Evolutionary conservation across 2,329 filamentous ascomycete species (phyloP), one percentile per base, ranked within the genome.

Genomic region (Phialophora macrospora): DNA sequence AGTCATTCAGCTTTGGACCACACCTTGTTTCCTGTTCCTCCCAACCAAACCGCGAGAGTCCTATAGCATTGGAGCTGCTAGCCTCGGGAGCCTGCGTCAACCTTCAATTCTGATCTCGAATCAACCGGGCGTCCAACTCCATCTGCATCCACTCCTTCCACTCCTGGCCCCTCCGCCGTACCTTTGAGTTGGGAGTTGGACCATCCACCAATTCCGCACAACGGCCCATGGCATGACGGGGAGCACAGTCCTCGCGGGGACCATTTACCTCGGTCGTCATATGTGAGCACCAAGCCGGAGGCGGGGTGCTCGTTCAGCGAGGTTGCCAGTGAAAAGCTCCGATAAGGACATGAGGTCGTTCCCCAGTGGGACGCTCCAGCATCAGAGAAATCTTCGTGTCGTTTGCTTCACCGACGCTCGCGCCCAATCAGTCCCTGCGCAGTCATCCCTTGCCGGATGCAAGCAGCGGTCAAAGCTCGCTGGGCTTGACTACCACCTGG

Each of bases 271-370:
- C 58, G 46, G 58, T 38, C 58, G 44, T 30, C 30, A 32, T 26
- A 7, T 4, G 9, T 32, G 28, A 38, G 46, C 9, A 34, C 54
- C 48, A 14, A 34, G 32, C 55, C 56, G 34, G 44, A 51, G 55
- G 59, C 62, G 58, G 65, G 65, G 65, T 60, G 52, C 49, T 51
- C 32, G 14, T 55, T 30, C 28, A 41, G 26, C 44, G 28, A 38
- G 34, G 44, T 28, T 54, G 52, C 65, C 65, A 62, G 58, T 54
- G 57, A 46, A 48, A 61, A 41, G 32, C 48, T 48, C 62, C 60
- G 65, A 64, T 64, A 64, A 64, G 59, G 55, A 44, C 62, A 64
- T 65, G 54, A 60, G 48, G 57, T 56, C 62, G 24, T 56, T 59
- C 22, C 51, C 28, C 12, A 60, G 59, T 49, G 54, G 24, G 38